A percentile compares a stretch with the other conserved stretches of the same genome.
Evolutionary conservation across 83 land plant genomes (phyloP).

Genomic region (Picea abies): DNA sequence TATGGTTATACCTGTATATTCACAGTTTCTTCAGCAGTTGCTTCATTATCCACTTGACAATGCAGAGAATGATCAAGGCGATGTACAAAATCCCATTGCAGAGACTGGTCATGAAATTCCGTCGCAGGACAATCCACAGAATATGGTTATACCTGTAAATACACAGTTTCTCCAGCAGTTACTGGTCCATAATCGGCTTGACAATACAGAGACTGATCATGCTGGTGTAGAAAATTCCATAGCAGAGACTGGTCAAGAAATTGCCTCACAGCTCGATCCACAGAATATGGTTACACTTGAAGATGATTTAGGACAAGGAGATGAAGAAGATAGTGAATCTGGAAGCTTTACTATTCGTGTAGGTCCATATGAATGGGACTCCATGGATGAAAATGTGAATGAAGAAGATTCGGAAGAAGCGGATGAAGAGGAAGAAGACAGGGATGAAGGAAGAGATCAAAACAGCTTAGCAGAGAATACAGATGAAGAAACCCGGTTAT

Average conservation of each 20-base stretch:
- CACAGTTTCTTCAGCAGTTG: background rate
- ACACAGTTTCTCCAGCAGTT: background rate
- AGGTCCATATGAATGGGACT: conserved; percentile 49
- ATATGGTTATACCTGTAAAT: background rate
- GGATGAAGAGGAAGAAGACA: conserved; percentile 27
- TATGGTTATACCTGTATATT: background rate
- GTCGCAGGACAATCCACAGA: background rate
- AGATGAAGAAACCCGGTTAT: conserved; percentile 7
- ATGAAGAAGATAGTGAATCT: conserved; percentile 43
- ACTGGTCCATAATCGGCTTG: background rate
- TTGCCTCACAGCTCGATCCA: background rate
- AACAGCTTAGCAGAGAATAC: background rate
- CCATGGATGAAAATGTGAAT: conserved; percentile 20
- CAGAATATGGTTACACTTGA: background rate
- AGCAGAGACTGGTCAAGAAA: conserved; percentile 1
- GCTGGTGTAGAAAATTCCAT: background rate
- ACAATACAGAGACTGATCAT: background rate
- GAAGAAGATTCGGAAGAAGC: conserved; percentile 63
- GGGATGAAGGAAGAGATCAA: conserved; percentile 12
- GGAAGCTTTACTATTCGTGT: conserved; percentile 61
- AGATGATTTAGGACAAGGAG: background rate
- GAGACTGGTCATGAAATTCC: background rate
- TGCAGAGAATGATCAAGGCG: background rate
- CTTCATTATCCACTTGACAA: background rate
- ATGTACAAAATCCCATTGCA: background rate